A percentile compares a stretch with the other conserved stretches of the same genome.
Conservation (phyloP, 257 asterid genomes). For the Orobanche coerulescens region DNA sequence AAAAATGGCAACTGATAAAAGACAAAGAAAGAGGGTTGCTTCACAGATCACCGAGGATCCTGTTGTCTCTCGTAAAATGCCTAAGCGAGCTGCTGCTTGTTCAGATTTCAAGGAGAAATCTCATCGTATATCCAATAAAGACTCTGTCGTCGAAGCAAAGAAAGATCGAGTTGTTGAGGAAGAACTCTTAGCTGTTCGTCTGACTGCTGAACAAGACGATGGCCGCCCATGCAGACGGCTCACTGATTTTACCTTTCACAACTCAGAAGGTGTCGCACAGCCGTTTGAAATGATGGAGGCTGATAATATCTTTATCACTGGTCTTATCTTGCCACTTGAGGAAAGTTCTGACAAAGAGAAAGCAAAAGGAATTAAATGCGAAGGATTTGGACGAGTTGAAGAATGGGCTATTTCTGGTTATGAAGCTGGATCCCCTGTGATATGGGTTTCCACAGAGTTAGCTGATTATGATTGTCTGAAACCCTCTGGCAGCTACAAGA, state of each 20-base stretch:
- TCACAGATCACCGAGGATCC: conserved; percentile 34
- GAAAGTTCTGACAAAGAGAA: conserved; percentile 49
- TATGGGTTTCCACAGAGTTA: conserved; percentile 76
- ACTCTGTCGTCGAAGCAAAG: conserved; percentile 51
- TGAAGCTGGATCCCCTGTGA: conserved; percentile 79
- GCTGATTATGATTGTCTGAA: conserved; percentile 87
- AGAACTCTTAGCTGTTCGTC: conserved; percentile 64
- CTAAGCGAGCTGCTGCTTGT: conserved; percentile 87
- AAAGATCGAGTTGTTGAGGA: conserved; percentile 46
- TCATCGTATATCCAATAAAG: conserved; percentile 33
- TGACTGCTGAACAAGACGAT: conserved; percentile 56
- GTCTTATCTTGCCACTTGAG: conserved; percentile 68
- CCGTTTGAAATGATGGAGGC: conserved; percentile 84
- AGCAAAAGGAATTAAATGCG: conserved; percentile 56
- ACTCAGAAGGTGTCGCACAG: conserved; percentile 57
- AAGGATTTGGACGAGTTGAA: conserved; percentile 92
- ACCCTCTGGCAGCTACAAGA: conserved; percentile 72
- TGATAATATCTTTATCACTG: conserved; percentile 63
- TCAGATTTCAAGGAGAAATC: conserved; percentile 64
- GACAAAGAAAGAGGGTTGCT: conserved; percentile 41
- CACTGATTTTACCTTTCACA: conserved; percentile 59
- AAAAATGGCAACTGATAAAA: conserved; percentile 33
- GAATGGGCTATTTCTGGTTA: conserved; percentile 95
- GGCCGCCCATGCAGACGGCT: conserved; percentile 77
- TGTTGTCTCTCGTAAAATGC: conserved; percentile 49